Base-by-base conservation (phyloP, 2,329 filamentous ascomycete genomes). In the Colletotrichum chrysophilum region DNA sequence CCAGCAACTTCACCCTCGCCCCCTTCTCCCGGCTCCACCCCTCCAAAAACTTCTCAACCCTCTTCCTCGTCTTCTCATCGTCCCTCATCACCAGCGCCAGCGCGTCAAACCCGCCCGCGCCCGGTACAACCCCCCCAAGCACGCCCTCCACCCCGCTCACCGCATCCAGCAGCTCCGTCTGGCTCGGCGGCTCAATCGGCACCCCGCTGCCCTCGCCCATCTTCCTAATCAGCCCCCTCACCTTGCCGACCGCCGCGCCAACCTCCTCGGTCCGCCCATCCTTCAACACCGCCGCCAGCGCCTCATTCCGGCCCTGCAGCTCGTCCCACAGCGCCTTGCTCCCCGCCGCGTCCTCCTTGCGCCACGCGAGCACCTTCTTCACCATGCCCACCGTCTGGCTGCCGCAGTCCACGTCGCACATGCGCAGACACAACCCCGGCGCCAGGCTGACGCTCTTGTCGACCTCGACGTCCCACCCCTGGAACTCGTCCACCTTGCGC, bases 391-490 rank as follows among this genome's bases (percentile, higher is more conserved):
- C 96, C 9, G 96, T 98, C 87, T 98, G 92, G 65, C 94, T 96
- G 36, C 97, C 97, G 82, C 96, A 98, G 83, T 97, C 95, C 8
- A 99, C 97, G 82, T 99, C 97, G 82, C 96, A 98, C 93, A 99
- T 97, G 76, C 97, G 91, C 78, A 98, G 88, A 28, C 94, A 91
- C 79, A 98, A 87, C 1, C 95, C 95, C 1, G 84, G 80, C 0
- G 96, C 96, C 74, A 98, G 88, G 76, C 88, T 89, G 68, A 96
- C 92, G 18, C 93, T 91, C 80, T 95, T 94, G 36, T 86, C 85
- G 65, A 97, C 92, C 80, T 96, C 92, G 0, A 93, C 93, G 80
- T 98, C 96, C 97, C 97, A 99, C 28, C 86, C 85, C 5, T 83
- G 80, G 5, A 85, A 85, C 72, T 92, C 90, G 58, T 95, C 90